Evolutionary conservation across 2,329 filamentous ascomycete species (phyloP), one percentile per base, ranked within the genome.

Genomic region (Paramyrothecium sp.): DNA sequence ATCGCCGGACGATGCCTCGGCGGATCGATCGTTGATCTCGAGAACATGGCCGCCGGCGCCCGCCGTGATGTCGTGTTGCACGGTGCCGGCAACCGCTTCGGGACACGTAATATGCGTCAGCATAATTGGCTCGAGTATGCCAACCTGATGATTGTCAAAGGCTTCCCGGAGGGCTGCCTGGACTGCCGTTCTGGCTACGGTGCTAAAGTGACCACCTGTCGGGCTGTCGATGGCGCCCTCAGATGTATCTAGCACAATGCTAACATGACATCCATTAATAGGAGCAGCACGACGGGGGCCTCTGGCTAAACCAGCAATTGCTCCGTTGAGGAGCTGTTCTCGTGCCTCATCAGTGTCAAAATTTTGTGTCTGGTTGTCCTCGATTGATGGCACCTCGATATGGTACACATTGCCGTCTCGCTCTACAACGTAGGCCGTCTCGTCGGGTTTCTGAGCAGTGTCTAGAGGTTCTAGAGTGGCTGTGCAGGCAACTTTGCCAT

Each of bases 101-200:
- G 95, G 91, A 53, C 95, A 92, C 63, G 86, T 88, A 68, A 99
- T 96, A 54, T 89, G 87, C 5, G 91, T 91, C 59, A 88, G 87
- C 92, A 98, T 97, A 55, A 99, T 90, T 1, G 95, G 95, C 69
- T 99, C 95, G 76, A 98, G 89, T 44, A 99, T 78, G 1, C 83
- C 82, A 1, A 92, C 83, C 3, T 79, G 76, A 3, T 77, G 69
- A 26, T 75, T 72, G 11, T 81, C 75, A 56, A 85, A 80, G 0
- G 87, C 85, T 19, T 85, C 80, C 53, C 84, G 83, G 1, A 98
- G 81, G 0, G 89, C 88, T 10, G 82, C 79, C 58, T 89, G 85
- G 0, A 93, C 89, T 2, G 90, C 90, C 2, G 74, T 74, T 46
- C 79, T 68, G 73, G 84, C 69, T 75, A 87, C 64, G 81, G 87